Base-by-base conservation (phyloP, 164 flowering plant species). In the Piper betle region DNA sequence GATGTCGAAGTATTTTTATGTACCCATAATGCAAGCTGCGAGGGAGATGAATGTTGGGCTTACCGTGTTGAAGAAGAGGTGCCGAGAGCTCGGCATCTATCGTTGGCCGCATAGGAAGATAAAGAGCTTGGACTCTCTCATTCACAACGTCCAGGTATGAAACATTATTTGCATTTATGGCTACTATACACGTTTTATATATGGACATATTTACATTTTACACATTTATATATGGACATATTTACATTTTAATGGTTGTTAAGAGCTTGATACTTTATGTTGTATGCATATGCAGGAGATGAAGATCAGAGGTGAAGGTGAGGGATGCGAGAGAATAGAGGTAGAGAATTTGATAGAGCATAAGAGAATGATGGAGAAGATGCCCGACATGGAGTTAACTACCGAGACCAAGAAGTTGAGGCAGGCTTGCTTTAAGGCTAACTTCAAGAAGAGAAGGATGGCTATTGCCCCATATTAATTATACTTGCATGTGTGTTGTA, bases 51-150 rank as follows among this genome's bases (percentile, higher is more conserved):
- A 74, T 2, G 81, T 85, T 1, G 85, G 87, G 1, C 57, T 85
- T 50, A 85, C 87, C 0, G 79, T 75, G 8, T 63, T 85, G 73
- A 85, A 85, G 81, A 85, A 80, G 60, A 72, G 80, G 48, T 82
- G 91, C 57, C 69, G 91, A 48, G 84, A 85, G 46, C 66, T 81
- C 4, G 74, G 77, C 7, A 85, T 85, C 11, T 74, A 58, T 58
- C 66, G 90, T 18, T 84, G 85, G 87, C 90, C 90, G 37, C 83
- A 82, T 61, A 39, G 85, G 58, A 85, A 82, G 69, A 71, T 85
- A 63, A 82, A 81, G 72, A 85, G 91, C 71, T 64, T 85, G 65
- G 66, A 75, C 46, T 68, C 75, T 41, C 82, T 85, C 19, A 85
- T 82, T 64, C 37, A 69, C 56, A 82, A 77, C 62, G 77, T 80